These are phyloP conservation scores for Salvia splendens DNA, from an alignment of 257 asterid species.

Conservation along the genomic window DNA sequence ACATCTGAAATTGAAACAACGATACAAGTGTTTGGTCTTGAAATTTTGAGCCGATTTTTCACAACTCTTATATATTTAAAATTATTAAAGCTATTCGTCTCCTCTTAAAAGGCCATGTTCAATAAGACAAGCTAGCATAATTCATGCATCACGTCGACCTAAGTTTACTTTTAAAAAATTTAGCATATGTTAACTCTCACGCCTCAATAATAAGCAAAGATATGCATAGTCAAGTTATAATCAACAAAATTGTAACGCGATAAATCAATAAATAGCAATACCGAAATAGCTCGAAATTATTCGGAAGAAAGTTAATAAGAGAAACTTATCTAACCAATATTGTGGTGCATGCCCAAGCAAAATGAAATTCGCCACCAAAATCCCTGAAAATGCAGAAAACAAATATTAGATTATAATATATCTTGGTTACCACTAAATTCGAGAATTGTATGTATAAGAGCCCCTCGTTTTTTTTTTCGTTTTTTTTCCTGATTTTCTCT, in stretches of 20 bases:
- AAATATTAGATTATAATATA: not conserved
- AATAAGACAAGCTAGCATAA: not conserved
- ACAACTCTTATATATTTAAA: not conserved
- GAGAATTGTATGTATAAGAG: not conserved
- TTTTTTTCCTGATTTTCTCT: not conserved
- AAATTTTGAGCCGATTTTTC: conserved; percentile 2
- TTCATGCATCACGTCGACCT: not conserved
- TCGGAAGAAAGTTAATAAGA: not conserved
- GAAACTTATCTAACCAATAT: conserved; percentile 28
- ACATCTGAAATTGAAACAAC: not conserved
- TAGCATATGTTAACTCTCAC: not conserved
- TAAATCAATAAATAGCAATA: not conserved
- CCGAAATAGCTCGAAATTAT: not conserved
- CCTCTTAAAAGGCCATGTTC: not conserved
- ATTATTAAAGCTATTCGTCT: not conserved
- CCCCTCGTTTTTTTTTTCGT: too few relatives aligned
- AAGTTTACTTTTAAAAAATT: not conserved
- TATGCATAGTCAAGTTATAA: not conserved
- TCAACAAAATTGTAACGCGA: not conserved
- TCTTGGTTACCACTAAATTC: too few relatives aligned
- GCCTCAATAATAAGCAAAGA: not conserved
- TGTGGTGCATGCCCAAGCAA: not conserved
- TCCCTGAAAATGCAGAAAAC: conserved; percentile 7
- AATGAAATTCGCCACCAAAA: conserved; percentile 19
- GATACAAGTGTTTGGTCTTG: not conserved